phyloP scores from a whole-genome alignment of 495 filamentous ascomycete species.

The Hyaloscypha bicolor region DNA sequence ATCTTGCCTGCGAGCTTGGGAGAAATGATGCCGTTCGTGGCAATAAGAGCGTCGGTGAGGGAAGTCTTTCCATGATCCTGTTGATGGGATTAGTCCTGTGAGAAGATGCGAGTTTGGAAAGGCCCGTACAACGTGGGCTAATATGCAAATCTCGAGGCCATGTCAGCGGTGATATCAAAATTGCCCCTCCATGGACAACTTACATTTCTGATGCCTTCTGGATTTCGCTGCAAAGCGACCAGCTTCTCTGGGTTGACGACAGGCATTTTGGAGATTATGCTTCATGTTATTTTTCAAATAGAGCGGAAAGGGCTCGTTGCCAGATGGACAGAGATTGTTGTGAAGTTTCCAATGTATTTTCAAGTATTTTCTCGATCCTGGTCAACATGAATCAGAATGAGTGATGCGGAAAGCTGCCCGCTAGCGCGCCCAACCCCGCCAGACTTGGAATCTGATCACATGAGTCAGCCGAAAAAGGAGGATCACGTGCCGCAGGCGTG shows the following conservation, averaged over 20 bases:
- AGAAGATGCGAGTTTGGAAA: not conserved
- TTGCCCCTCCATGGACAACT: constrained; percentile 39
- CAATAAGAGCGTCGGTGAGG: constrained; percentile 92
- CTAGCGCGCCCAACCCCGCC: not conserved
- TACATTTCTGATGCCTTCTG: constrained; percentile 89
- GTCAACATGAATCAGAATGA: constrained; percentile 1
- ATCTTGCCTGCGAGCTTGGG: constrained; percentile 97
- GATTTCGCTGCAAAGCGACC: constrained; percentile 78
- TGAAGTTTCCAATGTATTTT: not conserved
- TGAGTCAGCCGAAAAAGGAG: not conserved
- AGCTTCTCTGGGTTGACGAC: constrained; percentile 86
- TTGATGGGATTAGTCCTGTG: not conserved
- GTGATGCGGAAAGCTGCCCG: not conserved
- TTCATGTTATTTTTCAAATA: not conserved
- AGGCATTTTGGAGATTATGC: constrained; percentile 64
- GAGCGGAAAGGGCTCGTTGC: not conserved
- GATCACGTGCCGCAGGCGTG: not conserved
- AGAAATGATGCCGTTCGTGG: constrained; percentile 99
- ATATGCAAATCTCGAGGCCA: constrained; percentile 73
- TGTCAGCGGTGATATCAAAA: constrained; percentile 37
- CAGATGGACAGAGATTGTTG: not conserved
- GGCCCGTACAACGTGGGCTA: constrained; percentile 86
- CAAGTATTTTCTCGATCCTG: not conserved
- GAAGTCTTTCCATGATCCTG: constrained; percentile 98
- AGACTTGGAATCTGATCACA: not conserved